Evolutionary conservation across 768 basidiomycete genomes (phyloP).

Genomic region (Bullera alba): DNA sequence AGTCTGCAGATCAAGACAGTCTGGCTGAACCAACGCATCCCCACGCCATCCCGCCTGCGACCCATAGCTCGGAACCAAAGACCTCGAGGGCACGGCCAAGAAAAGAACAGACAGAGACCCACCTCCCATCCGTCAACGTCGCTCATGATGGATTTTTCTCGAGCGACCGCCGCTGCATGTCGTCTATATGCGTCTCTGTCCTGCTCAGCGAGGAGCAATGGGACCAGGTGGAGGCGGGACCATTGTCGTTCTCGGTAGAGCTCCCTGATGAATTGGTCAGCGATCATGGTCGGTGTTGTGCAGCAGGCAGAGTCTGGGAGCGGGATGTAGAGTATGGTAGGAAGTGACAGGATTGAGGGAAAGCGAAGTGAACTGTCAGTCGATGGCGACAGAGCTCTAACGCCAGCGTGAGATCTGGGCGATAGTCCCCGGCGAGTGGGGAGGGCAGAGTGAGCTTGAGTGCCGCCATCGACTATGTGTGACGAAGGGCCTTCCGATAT

Average conservation of each 20-base stretch:
- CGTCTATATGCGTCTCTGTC: constrained; percentile 85
- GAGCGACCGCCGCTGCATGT: constrained; percentile 63
- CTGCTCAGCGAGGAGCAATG: constrained; percentile 82
- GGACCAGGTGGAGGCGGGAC: constrained; percentile 91
- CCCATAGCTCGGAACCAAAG: neutral
- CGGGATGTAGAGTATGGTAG: too few species aligned
- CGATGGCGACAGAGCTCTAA: too few species aligned
- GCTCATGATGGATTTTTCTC: constrained; percentile 90
- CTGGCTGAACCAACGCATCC: too few species aligned
- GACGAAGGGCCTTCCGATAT: too few species aligned
- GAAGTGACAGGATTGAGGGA: too few species aligned
- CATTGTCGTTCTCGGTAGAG: constrained; percentile 85
- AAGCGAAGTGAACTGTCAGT: too few species aligned
- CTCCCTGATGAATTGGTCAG: constrained; percentile 60
- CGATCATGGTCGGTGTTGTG: neutral
- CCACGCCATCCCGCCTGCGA: neutral
- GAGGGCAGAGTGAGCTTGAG: too few species aligned
- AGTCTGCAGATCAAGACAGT: too few species aligned
- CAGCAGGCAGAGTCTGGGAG: neutral
- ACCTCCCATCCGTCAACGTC: constrained; percentile 92
- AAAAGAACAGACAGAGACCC: constrained; percentile 46
- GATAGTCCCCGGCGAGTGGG: too few species aligned
- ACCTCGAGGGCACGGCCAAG: neutral
- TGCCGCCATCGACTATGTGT: too few species aligned
- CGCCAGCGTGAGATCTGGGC: too few species aligned